phyloP scores from a whole-genome alignment of 2,329 filamentous ascomycete genomes.

The Penicillium paneum region DNA sequence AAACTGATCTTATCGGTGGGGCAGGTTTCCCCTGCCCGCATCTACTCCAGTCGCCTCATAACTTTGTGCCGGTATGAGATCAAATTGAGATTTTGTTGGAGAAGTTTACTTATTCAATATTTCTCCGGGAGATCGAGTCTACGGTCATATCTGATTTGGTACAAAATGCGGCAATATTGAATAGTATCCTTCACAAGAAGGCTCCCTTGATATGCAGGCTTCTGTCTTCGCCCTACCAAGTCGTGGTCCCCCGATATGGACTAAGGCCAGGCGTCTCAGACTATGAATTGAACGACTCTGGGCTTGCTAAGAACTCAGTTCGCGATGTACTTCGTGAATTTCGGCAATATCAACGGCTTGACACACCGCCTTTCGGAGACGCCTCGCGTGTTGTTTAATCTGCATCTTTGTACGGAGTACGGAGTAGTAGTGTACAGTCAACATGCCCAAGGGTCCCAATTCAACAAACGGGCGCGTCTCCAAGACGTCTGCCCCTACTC shows the following conservation, averaged over 20 bases:
- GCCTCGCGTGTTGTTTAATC: neutral
- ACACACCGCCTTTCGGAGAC: neutral
- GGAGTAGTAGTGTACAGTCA: neutral
- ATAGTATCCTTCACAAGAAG: neutral
- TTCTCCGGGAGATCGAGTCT: no score
- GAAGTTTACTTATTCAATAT: neutral
- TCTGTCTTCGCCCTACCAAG: neutral
- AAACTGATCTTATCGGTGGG: conserved; percentile 21
- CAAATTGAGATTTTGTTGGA: neutral
- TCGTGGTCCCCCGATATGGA: neutral
- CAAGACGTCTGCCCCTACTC: neutral
- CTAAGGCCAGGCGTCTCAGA: conserved; percentile 14
- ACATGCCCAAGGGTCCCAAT: neutral
- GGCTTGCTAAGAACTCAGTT: conserved; percentile 2
- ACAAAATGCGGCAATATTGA: neutral
- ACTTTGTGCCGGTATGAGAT: neutral
- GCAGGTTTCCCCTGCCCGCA: conserved; percentile 9
- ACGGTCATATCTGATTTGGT: neutral
- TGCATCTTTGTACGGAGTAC: neutral
- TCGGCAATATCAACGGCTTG: neutral
- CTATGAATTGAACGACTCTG: conserved; percentile 24
- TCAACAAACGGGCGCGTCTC: neutral
- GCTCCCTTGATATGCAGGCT: no score
- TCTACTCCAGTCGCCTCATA: neutral
- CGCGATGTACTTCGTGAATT: neutral